Evolutionary conservation across 2,329 filamentous ascomycete genomes (phyloP).

Genomic region (Pseudopyricularia cyperi): DNA sequence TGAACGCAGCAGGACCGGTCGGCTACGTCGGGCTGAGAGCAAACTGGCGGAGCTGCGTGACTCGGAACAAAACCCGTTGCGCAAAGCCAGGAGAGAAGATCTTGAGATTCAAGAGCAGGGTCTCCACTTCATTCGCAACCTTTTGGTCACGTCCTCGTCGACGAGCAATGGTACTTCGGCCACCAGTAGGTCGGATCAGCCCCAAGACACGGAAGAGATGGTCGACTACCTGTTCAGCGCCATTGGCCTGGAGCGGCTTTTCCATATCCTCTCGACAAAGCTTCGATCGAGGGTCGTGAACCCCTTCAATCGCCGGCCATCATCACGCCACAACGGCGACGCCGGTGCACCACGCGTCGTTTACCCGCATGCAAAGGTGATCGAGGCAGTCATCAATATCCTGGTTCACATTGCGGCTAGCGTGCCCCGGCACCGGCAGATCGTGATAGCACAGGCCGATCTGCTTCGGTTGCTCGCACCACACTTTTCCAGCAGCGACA

Average conservation of each 20-base stretch:
- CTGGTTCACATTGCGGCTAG: conserved; percentile 83
- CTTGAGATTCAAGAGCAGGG: conserved; percentile 83
- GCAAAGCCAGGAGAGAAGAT: conserved; percentile 63
- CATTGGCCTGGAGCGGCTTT: conserved; percentile 65
- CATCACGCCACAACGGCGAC: conserved; percentile 1
- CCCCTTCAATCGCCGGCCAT: conserved; percentile 31
- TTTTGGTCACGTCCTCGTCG: conserved; percentile 52
- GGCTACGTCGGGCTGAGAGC: conserved; percentile 35
- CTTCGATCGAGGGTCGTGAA: conserved; percentile 49
- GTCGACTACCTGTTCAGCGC: conserved; percentile 72
- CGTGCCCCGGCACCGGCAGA: conserved; percentile 61
- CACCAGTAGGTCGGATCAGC: conserved; percentile 35
- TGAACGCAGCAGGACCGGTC: conserved; percentile 19
- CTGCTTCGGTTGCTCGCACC: conserved; percentile 60
- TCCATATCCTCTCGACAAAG: conserved; percentile 70
- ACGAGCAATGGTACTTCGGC: conserved; percentile 9
- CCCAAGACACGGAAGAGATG: conserved; percentile 50
- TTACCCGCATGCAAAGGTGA: conserved; percentile 53
- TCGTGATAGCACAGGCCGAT: conserved; percentile 63
- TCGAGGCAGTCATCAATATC: conserved; percentile 67
- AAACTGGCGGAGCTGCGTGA: conserved; percentile 43
- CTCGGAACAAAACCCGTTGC: conserved; percentile 52
- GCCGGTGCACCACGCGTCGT: conserved; percentile 27
- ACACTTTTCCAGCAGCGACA: conserved; percentile 60
- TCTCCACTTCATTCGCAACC: conserved; percentile 78